Base-by-base conservation (phyloP, 345 rosid genomes). In the Gossypium sturtianum region DNA sequence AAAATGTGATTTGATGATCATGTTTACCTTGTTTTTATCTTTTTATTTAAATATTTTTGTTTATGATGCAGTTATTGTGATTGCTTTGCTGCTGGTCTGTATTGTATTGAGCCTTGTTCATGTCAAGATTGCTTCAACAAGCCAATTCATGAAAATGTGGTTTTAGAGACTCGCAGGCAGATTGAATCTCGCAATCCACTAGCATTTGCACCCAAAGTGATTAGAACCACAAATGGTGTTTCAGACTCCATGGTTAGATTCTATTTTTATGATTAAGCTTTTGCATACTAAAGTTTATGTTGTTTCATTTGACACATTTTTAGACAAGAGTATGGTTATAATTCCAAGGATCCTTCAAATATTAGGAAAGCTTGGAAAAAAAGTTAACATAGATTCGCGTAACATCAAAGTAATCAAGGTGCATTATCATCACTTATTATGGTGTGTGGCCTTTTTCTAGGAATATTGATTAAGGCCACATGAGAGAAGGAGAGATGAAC, bases 191-290 rank as follows among this genome's bases (percentile, higher is more conserved):
- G 88, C 73, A 84, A 90, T 70, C 96, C 98, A 66, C 87, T 89
- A 56, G 98, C 96, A 29, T 93, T 93, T 79, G 90, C 91, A 81
- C 91, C 97, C 19, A 93, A 90, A 88, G 88, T 92, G 72, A 82
- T 90, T 12, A 81, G 86, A 34, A 78, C 75, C 48, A 53, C 78
- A 4, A 87, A 80, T 56, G 65, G 72, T 56, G 63, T 77, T 64
- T 23, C 63, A 43, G 84, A 83, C 38, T n/a, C 75, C 43, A 69
- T 75, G 89, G 92, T 90, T 70, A 66, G 88, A 66, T 38, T 53
- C 62, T 65, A 64, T 81, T 41, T 68, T 43, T 69, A 45, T 44
- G 12, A 45, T 70, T 53, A 68, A 34, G 41, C 22, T 23, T 22
- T 72, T 62, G 43, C 61, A 38, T 20, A 38, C 19, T 53, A 12